Evolutionary conservation across 495 filamentous ascomycete species (phyloP).

Genomic region (Annulohypoxylon stygium): DNA sequence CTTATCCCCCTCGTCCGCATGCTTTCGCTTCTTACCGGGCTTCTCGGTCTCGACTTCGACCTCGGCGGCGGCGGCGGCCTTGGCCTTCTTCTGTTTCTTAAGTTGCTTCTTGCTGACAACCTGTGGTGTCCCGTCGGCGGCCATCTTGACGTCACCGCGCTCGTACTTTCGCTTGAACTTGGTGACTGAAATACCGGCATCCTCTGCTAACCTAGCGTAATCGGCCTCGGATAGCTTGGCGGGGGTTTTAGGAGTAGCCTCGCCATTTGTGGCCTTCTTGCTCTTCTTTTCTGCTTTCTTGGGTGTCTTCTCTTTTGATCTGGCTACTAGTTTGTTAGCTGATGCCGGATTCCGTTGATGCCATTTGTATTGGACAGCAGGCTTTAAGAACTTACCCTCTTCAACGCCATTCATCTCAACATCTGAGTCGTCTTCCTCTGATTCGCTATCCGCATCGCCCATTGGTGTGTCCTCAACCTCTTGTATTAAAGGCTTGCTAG

Average conservation of each 20-base stretch:
- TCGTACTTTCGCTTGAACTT: conserved; percentile 80
- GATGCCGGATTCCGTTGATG: conserved; percentile 39
- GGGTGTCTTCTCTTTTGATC: conserved; percentile 61
- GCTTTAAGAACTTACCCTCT: conserved; percentile 42
- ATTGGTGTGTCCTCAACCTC: conserved; percentile 67
- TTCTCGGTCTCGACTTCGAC: conserved; percentile 36
- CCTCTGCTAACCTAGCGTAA: conserved; percentile 67
- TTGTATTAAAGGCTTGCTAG: conserved; percentile 66
- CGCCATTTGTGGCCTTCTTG: conserved; percentile 48
- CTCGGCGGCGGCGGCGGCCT: conserved; percentile 51
- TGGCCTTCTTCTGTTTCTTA: conserved; percentile 79
- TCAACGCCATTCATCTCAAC: conserved; percentile 48
- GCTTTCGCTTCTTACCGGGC: conserved; percentile 52
- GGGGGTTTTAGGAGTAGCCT: conserved; percentile 47
- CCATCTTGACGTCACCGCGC: conserved; percentile 73
- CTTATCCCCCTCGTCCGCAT: conserved; percentile 56
- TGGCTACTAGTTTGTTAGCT: conserved; percentile 60
- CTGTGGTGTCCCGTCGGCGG: conserved; percentile 68
- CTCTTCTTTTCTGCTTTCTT: conserved; percentile 59
- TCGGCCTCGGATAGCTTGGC: conserved; percentile 58
- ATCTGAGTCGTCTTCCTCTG: conserved; percentile 50
- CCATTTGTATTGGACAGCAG: conserved; percentile 1
- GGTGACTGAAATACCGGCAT: conserved; percentile 74
- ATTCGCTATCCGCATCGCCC: conserved; percentile 50
- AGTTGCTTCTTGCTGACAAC: conserved; percentile 80